phyloP scores from a whole-genome alignment of 129 eudicot genomes.

The Artemisia annua region DNA sequence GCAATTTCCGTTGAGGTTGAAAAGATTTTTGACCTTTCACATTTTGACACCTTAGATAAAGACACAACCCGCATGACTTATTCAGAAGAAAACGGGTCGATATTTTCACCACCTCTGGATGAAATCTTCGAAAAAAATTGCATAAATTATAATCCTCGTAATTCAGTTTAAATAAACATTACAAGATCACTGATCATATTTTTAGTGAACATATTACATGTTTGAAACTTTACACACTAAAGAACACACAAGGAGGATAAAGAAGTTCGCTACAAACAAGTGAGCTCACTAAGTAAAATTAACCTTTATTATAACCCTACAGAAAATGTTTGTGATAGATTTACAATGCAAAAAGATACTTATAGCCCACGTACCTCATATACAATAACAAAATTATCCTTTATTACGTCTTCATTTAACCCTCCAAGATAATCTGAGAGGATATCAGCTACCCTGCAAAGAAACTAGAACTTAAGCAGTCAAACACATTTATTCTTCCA shows the following conservation, averaged over 20 bases:
- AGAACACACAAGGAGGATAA: constrained; percentile 5
- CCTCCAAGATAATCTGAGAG: constrained; percentile 91
- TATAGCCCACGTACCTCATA: constrained; percentile 65
- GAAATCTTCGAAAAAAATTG: background rate
- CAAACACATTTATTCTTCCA: constrained; percentile 28
- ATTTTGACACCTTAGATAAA: background rate
- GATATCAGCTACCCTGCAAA: constrained; percentile 98
- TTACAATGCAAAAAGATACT: constrained; percentile 12
- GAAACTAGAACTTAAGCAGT: constrained; percentile 68
- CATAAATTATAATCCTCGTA: background rate
- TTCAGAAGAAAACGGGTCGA: background rate
- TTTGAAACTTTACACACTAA: constrained; percentile 1
- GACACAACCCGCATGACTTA: background rate
- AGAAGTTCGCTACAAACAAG: constrained; percentile 2
- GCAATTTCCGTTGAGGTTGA: too few relatives aligned
- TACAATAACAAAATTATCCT: constrained; percentile 93
- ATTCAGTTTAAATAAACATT: background rate
- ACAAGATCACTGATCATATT: constrained; percentile 14
- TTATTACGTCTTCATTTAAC: constrained; percentile 87
- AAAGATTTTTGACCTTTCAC: background rate
- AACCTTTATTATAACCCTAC: background rate
- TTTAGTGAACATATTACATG: background rate
- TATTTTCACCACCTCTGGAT: background rate
- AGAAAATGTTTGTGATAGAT: background rate
- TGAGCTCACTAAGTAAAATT: too few relatives aligned